Evolutionary conservation across 495 filamentous ascomycete genomes (phyloP).

Genomic region (Peziza echinospora): DNA sequence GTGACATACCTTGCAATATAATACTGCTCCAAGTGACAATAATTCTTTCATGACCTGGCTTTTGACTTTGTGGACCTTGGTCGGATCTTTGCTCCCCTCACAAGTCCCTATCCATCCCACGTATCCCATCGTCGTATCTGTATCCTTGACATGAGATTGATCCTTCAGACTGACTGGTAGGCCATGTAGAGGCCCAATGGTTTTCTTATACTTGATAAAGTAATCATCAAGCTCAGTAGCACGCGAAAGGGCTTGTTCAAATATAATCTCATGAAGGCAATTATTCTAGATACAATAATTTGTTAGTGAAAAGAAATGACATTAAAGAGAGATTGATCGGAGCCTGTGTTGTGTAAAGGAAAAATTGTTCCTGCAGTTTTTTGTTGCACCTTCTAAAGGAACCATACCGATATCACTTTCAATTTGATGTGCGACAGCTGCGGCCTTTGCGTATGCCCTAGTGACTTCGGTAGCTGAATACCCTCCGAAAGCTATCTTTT

Average conservation of each 20-base stretch:
- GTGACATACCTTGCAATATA: not conserved
- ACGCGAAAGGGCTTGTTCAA: constrained; percentile 35
- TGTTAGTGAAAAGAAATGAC: too few relatives aligned
- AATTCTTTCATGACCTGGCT: constrained; percentile 12
- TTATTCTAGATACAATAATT: constrained; percentile 24
- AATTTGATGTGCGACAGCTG: not conserved
- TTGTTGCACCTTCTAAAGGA: too few relatives aligned
- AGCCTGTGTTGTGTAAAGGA: too few relatives aligned
- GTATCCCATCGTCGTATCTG: constrained; percentile 46
- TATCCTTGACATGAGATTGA: constrained; percentile 44
- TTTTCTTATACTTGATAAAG: constrained; percentile 23
- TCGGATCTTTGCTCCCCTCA: not conserved
- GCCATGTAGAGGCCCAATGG: constrained; percentile 35
- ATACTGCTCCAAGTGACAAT: constrained; percentile 14
- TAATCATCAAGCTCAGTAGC: constrained; percentile 39
- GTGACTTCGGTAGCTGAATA: not conserved
- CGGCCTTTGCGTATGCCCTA: not conserved
- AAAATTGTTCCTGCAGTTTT: too few relatives aligned
- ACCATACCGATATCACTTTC: too few relatives aligned
- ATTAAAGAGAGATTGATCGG: too few relatives aligned
- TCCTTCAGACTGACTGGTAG: constrained; percentile 48
- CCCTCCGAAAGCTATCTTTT: not conserved
- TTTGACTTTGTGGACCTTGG: constrained; percentile 6
- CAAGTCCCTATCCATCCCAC: constrained; percentile 17
- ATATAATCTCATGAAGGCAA: constrained; percentile 42